Conservation (phyloP, 2,329 filamentous ascomycete genomes). For the Chaetomium sp. region DNA sequence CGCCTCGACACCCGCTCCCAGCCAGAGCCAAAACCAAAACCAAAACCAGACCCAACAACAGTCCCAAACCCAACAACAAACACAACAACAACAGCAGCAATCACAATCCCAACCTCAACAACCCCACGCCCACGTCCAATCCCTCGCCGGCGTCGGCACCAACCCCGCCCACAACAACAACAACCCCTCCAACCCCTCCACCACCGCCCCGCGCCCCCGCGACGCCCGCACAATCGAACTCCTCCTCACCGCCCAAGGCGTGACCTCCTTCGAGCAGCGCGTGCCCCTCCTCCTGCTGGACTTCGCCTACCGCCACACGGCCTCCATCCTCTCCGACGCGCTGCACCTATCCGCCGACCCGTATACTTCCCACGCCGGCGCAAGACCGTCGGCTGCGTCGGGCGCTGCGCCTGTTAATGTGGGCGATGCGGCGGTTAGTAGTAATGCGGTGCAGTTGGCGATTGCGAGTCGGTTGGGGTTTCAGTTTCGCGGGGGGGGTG, state of each 20-base stretch:
- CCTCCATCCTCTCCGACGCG: conserved; percentile 63
- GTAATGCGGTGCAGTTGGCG: conserved; percentile 65
- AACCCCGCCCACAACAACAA: conserved; percentile 7
- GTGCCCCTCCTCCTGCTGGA: conserved; percentile 78
- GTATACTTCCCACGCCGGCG: conserved; percentile 53
- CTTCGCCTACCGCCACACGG: conserved; percentile 79
- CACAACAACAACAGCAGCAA: conserved; percentile 17
- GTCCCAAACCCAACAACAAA: conserved; percentile 2
- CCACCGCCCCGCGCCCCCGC: conserved; percentile 55
- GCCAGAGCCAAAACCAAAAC: not conserved
- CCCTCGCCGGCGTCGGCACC: not conserved
- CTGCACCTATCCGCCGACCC: conserved; percentile 63
- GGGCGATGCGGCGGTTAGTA: conserved; percentile 51
- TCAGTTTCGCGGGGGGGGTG: conserved; percentile 57
- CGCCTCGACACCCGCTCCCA: not conserved
- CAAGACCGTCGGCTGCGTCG: conserved; percentile 42
- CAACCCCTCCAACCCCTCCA: conserved; percentile 5
- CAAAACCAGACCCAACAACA: not conserved
- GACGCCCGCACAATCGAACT: conserved; percentile 76
- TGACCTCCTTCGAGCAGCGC: conserved; percentile 72
- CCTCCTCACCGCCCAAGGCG: conserved; percentile 70
- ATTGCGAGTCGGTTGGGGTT: conserved; percentile 62
- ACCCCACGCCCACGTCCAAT: not conserved
- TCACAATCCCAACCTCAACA: conserved; percentile 5
- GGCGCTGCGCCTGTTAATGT: conserved; percentile 42